Conservation (phyloP, 169 alveolate genomes). For the Perkinsus olseni region DNA sequence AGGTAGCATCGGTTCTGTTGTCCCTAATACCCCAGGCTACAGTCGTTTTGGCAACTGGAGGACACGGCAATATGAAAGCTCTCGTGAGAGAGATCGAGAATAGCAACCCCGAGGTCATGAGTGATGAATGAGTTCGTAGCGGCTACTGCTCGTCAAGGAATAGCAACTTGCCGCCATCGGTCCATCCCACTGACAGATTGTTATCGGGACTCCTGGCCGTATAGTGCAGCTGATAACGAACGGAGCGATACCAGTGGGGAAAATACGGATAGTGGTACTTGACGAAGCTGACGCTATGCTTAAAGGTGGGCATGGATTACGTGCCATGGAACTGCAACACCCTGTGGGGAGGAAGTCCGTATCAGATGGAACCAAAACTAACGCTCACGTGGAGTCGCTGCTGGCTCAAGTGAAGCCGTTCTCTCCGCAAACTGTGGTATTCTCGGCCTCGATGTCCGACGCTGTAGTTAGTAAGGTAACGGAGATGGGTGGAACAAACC, state of each 20-base stretch:
- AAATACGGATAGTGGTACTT: background rate
- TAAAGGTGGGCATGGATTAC: background rate
- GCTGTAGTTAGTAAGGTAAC: background rate
- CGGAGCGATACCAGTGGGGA: background rate
- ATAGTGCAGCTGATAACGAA: background rate
- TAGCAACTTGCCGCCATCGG: too few species aligned
- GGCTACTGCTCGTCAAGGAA: too few species aligned
- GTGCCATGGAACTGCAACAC: too few species aligned
- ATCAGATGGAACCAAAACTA: background rate
- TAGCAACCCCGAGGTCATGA: background rate
- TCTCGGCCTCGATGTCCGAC: background rate
- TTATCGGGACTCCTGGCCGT: slow-evolving; percentile 5
- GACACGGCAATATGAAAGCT: background rate
- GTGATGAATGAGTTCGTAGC: background rate
- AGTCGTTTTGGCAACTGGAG: background rate
- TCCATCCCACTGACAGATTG: background rate
- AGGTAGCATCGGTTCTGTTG: background rate
- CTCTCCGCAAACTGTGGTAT: background rate
- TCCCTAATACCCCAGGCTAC: background rate
- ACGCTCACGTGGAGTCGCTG: background rate
- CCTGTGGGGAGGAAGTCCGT: too few species aligned
- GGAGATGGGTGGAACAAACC: background rate
- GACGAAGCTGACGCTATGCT: background rate
- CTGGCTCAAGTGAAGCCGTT: background rate
- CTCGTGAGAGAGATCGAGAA: background rate